Conservation (phyloP, 2,329 filamentous ascomycete genomes). For the Sporothrix dimorphospora region DNA sequence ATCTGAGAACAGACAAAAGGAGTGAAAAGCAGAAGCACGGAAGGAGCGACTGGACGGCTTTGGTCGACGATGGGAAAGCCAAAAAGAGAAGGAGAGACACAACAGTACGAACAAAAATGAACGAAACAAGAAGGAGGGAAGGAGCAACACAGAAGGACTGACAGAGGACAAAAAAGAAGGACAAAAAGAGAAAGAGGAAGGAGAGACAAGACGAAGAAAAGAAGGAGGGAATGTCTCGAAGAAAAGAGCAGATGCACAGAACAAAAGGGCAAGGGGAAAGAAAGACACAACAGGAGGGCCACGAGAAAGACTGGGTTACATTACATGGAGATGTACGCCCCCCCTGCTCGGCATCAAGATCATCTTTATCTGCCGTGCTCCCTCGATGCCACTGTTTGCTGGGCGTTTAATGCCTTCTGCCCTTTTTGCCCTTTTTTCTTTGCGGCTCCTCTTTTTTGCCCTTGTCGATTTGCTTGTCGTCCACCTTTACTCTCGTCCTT, state of each 20-base stretch:
- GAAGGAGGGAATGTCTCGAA: conserved; percentile 9
- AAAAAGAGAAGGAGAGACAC: conserved; percentile 10
- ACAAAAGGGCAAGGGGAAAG: background rate
- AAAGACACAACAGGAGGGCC: background rate
- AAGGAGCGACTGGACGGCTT: conserved; percentile 15
- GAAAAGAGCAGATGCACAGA: conserved; percentile 8
- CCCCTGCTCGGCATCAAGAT: conserved; percentile 18
- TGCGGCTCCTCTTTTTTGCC: background rate
- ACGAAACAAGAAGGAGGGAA: conserved; percentile 19
- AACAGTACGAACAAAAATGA: background rate
- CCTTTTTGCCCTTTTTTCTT: background rate
- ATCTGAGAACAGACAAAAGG: conserved; percentile 14
- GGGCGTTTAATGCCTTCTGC: background rate
- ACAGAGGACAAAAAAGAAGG: background rate
- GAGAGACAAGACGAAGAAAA: background rate
- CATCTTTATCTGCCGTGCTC: conserved; percentile 20
- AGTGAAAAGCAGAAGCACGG: background rate
- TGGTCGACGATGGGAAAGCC: background rate
- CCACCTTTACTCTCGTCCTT: background rate
- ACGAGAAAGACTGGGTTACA: conserved; percentile 5
- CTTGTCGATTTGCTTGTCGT: background rate
- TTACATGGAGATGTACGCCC: conserved; percentile 12
- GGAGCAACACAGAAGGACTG: conserved; percentile 1
- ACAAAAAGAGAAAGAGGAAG: background rate
- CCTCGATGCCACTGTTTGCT: conserved; percentile 14